These are phyloP conservation scores for Cordyceps militaris DNA, from an alignment of 2,329 filamentous ascomycete genomes.

Conservation along the genomic window DNA sequence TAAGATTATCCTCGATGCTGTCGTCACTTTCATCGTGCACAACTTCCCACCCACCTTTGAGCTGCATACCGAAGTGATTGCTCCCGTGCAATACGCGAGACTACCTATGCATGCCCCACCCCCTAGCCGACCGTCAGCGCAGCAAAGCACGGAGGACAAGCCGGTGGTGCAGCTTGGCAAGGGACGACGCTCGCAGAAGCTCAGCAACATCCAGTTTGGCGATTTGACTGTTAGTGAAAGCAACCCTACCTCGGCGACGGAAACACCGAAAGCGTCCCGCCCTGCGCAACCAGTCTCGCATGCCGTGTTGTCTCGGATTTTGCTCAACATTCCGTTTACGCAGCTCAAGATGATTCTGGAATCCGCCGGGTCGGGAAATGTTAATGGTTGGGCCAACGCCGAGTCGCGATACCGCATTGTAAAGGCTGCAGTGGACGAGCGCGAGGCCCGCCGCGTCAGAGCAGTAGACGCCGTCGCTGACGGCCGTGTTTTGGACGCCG, in stretches of 20 bases:
- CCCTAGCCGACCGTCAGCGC: neutral
- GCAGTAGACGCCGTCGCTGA: constrained; percentile 36
- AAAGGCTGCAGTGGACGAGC: constrained; percentile 45
- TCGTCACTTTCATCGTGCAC: constrained; percentile 52
- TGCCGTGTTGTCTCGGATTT: constrained; percentile 54
- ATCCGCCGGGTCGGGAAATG: constrained; percentile 44
- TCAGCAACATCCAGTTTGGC: constrained; percentile 65
- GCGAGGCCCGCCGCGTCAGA: constrained; percentile 48
- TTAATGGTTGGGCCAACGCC: constrained; percentile 42
- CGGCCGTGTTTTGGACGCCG: constrained; percentile 29
- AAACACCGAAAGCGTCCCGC: constrained; percentile 19
- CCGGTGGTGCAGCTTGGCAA: constrained; percentile 30
- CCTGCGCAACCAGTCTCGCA: constrained; percentile 30
- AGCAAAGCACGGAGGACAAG: constrained; percentile 27
- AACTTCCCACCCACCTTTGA: constrained; percentile 54
- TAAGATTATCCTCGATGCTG: constrained; percentile 45
- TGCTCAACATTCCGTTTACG: constrained; percentile 63
- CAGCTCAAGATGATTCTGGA: constrained; percentile 60
- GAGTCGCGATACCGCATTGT: constrained; percentile 43
- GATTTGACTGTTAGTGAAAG: constrained; percentile 43
- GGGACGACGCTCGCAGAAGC: constrained; percentile 40
- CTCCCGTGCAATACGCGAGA: constrained; percentile 33
- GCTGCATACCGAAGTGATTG: constrained; percentile 41
- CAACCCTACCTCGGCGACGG: constrained; percentile 22
- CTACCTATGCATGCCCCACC: constrained; percentile 25